phyloP scores from a whole-genome alignment of 1,139 yeast genomes.

The Saccharomycopsis phalli region DNA sequence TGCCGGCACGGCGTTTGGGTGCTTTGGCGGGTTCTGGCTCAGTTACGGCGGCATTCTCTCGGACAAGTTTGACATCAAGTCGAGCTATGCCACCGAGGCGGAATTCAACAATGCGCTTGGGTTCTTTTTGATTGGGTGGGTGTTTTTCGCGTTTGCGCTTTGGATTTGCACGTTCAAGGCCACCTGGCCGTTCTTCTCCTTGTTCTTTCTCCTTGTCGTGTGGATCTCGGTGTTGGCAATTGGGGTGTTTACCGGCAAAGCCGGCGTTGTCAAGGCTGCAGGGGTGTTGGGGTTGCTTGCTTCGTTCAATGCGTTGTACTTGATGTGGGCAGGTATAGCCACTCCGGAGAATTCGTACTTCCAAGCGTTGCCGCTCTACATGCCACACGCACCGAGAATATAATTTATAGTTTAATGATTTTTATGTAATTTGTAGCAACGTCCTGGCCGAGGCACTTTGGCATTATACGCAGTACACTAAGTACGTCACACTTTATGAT shows the following conservation, averaged over 20 bases:
- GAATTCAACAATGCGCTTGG: constrained; percentile 47
- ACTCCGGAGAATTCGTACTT: constrained; percentile 53
- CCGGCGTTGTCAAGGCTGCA: constrained; percentile 50
- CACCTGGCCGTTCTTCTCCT: constrained; percentile 48
- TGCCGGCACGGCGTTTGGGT: constrained; percentile 55
- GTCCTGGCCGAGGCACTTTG: too few species aligned
- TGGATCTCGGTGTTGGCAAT: constrained; percentile 50
- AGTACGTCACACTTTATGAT: too few species aligned
- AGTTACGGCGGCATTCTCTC: constrained; percentile 51
- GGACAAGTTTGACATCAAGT: constrained; percentile 45
- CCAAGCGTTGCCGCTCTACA: constrained; percentile 46
- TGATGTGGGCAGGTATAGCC: constrained; percentile 64
- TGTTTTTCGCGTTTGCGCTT: constrained; percentile 50
- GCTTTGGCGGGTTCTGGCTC: constrained; percentile 74
- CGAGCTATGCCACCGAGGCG: constrained; percentile 39
- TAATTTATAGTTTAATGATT: constrained; percentile 10
- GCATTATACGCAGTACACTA: too few species aligned
- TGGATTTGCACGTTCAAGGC: constrained; percentile 53
- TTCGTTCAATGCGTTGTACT: constrained; percentile 53
- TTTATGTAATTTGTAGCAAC: not conserved
- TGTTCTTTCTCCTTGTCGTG: constrained; percentile 45
- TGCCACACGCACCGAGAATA: constrained; percentile 37
- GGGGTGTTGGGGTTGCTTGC: constrained; percentile 60
- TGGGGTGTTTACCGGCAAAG: constrained; percentile 44
- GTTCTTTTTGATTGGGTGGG: constrained; percentile 59